phyloP scores from a whole-genome alignment of 306 rosid genomes.

The Trifolium repens region DNA sequence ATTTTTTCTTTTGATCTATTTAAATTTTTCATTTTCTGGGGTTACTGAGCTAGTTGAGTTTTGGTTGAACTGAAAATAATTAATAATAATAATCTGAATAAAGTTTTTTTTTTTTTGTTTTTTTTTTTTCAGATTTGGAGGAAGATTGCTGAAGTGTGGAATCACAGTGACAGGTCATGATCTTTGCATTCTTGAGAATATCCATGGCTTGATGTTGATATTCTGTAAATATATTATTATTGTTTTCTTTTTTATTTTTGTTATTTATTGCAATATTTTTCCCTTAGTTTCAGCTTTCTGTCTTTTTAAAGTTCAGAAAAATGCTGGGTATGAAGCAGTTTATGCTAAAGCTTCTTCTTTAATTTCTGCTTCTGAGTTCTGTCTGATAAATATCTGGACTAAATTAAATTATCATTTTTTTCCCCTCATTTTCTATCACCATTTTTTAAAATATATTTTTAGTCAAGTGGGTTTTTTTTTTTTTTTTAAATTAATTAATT shows the following conservation, averaged over 20 bases:
- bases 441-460: conserved; percentile 7
- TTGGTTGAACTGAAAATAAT: conserved; percentile 44
- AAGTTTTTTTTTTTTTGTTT: background rate
- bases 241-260: background rate
- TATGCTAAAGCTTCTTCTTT: conserved; percentile 25
- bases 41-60: conserved; percentile 40
- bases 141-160: conserved; percentile 60
- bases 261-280: conserved; percentile 29
- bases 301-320: conserved; percentile 33
- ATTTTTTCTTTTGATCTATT: background rate
- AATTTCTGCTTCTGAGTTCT: conserved; percentile 10
- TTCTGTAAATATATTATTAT: background rate
- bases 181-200: conserved; percentile 55
- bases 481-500: background rate
- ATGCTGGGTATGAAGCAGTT: conserved; percentile 44
- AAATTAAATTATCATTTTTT: conserved; percentile 22
- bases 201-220: conserved; percentile 43
- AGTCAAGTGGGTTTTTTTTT: conserved; percentile 21
- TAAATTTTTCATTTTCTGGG: conserved; percentile 39
- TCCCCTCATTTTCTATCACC: background rate
- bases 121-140: conserved; percentile 45
- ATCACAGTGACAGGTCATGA: conserved; percentile 59
- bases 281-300: conserved; percentile 43
- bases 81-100: conserved; percentile 28
- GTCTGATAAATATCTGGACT: conserved; percentile 37